Evolutionary conservation across 2,329 filamentous ascomycete genomes (phyloP).

Genomic region (Ustulina deusta): DNA sequence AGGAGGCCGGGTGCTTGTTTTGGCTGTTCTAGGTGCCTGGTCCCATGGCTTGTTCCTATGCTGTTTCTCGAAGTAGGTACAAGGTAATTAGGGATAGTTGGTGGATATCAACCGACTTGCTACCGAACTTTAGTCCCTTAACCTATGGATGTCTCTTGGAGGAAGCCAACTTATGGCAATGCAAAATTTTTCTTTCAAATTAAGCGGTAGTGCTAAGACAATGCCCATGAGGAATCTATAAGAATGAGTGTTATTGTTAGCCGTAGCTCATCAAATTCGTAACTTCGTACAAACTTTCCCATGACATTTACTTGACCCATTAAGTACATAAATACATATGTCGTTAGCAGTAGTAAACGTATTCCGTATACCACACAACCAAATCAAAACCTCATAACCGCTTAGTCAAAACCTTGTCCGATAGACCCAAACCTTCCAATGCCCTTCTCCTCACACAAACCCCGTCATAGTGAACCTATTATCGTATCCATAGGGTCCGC

Average conservation of each 20-base stretch:
- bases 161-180: not conserved
- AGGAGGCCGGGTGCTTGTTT: not conserved
- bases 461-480: constrained; percentile 9
- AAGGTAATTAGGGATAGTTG: too few relatives aligned
- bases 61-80: not conserved
- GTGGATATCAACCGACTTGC: too few relatives aligned
- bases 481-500: not conserved
- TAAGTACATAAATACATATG: constrained; percentile 14
- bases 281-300: constrained; percentile 9
- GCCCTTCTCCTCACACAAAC: not conserved
- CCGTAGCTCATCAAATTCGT: constrained; percentile 27
- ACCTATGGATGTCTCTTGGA: not conserved
- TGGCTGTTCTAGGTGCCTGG: too few relatives aligned
- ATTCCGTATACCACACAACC: not conserved
- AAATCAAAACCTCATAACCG: constrained; percentile 2
- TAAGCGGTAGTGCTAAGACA: not conserved
- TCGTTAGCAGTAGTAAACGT: constrained; percentile 20
- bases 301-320: not conserved
- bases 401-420: constrained; percentile 21
- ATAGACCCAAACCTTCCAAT: constrained; percentile 15
- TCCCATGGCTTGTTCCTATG: not conserved
- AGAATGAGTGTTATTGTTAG: constrained; percentile 21
- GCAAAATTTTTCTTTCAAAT: not conserved
- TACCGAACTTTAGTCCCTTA: not conserved
- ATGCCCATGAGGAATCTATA: constrained; percentile 19